A percentile compares a stretch with the other conserved stretches of the same genome.
Conservation (phyloP, 2,329 filamentous ascomycete genomes). For the Colletotrichum spinosum region DNA sequence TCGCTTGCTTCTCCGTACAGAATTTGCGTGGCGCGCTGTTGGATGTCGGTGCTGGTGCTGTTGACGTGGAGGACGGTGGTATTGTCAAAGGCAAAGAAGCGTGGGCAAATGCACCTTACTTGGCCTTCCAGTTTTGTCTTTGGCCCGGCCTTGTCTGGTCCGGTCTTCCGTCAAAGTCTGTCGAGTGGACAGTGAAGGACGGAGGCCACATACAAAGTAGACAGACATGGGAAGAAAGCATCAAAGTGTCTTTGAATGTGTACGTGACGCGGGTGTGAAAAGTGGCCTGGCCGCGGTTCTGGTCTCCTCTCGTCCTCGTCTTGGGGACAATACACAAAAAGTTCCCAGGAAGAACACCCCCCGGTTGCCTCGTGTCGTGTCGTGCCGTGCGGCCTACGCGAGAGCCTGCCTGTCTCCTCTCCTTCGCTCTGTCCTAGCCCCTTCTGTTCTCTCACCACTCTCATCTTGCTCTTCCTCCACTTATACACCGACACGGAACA, state of each 20-base stretch:
- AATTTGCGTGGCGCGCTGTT: constrained; percentile 16
- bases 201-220: too few relatives aligned
- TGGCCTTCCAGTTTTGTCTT: not conserved
- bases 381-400: not conserved
- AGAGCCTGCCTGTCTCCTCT: constrained; percentile 3
- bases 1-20: constrained; percentile 11
- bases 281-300: constrained; percentile 18
- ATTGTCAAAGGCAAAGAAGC: constrained; percentile 1
- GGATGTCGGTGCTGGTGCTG: constrained; percentile 13
- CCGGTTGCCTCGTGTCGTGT: constrained; percentile 21
- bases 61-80: too few relatives aligned
- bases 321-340: constrained; percentile 5
- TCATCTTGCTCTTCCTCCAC: constrained; percentile 19
- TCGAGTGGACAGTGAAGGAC: not conserved
- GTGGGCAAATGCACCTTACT: constrained; percentile 2
- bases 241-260: not conserved
- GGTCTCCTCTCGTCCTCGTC: constrained; percentile 14
- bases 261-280: constrained; percentile 1
- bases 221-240: not conserved
- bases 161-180: constrained; percentile 11
- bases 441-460: not conserved
- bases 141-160: constrained; percentile 11
- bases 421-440: not conserved
- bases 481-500: constrained; percentile 10
- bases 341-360: constrained; percentile 8